Percentiles rank a stretch among this genome's conserved stretches.
phyloP scores from a whole-genome alignment of 139 green algal genomes.

The Auxenochlorella protothecoides region DNA sequence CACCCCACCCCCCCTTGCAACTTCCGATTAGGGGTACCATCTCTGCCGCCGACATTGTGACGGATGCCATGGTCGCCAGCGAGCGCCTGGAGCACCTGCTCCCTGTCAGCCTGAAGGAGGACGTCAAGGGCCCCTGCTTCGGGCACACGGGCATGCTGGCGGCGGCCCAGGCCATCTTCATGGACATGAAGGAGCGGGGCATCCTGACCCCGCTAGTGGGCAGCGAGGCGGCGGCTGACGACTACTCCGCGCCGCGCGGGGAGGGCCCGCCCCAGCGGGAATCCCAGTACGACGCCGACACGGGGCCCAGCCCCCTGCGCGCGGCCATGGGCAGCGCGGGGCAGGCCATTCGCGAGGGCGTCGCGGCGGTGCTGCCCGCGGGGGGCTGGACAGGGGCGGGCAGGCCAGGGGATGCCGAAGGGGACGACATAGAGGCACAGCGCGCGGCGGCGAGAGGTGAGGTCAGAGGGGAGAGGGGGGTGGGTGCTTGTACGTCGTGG shows the following conservation, averaged over 20 bases:
- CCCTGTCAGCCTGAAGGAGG: slow-evolving; percentile 5
- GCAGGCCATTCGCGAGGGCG: too few relatives aligned
- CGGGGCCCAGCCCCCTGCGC: neutral
- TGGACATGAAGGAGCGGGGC: slow-evolving; percentile 28
- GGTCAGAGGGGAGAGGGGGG: too few relatives aligned
- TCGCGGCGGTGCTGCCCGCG: too few relatives aligned
- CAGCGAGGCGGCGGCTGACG: neutral
- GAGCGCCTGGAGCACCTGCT: slow-evolving; percentile 12
- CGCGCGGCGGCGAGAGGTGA: too few relatives aligned
- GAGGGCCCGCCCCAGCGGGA: neutral
- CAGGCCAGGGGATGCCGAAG: too few relatives aligned
- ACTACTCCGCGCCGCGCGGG: neutral
- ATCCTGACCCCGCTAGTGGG: slow-evolving; percentile 17
- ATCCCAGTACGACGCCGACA: neutral
- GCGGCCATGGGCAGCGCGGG: too few relatives aligned
- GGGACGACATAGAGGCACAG: too few relatives aligned
- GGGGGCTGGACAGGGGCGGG: too few relatives aligned
- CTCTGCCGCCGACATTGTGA: slow-evolving; percentile 18
- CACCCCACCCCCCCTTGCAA: too few relatives aligned
- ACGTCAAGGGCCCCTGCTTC: slow-evolving; percentile 2
- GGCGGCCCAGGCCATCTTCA: slow-evolving; percentile 29
- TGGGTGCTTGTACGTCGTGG: too few relatives aligned
- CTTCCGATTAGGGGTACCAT: slow-evolving; percentile 6
- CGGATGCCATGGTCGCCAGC: slow-evolving; percentile 13
- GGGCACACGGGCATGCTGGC: slow-evolving; percentile 34